These are phyloP conservation scores for Cyclotella sp. DNA, from an alignment of 108 stramenopile species.

Conservation along the genomic window DNA sequence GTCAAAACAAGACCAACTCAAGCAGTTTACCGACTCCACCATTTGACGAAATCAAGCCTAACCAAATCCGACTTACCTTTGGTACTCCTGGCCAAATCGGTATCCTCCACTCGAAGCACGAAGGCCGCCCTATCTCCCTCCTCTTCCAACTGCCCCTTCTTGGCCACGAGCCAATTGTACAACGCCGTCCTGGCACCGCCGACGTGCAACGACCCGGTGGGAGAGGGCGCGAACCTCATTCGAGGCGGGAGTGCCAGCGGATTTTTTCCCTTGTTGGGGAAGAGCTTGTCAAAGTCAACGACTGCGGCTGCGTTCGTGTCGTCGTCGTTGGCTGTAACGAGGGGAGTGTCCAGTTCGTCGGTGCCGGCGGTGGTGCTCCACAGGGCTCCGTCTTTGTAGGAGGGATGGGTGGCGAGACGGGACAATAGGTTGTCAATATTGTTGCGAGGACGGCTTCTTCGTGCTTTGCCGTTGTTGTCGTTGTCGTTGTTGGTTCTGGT, in stretches of 20 bases:
- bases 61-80: conserved; percentile 62
- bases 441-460: conserved; percentile 13
- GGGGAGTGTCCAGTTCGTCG: background rate
- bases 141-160: conserved; percentile 82
- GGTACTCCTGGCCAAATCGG: conserved; percentile 87
- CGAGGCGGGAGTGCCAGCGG: conserved; percentile 69
- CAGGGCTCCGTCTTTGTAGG: conserved; percentile 8
- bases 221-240: conserved; percentile 95
- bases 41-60: too few relatives aligned
- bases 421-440: background rate
- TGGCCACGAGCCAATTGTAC: conserved; percentile 96
- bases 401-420: background rate
- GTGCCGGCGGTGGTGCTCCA: background rate
- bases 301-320: too few relatives aligned
- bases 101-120: conserved; percentile 94
- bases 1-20: too few relatives aligned
- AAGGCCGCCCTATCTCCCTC: conserved; percentile 56
- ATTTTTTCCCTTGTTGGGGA: conserved; percentile 74
- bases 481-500: background rate
- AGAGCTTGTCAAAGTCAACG: conserved; percentile 32
- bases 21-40: too few relatives aligned
- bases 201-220: conserved; percentile 95
- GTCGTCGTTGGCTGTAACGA: background rate
- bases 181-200: conserved; percentile 97
- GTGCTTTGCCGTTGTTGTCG: background rate